Percentiles rank a stretch among this genome's conserved stretches.
Conservation (phyloP, 2,329 filamentous ascomycete genomes). For the Fusarium sublunatum region DNA sequence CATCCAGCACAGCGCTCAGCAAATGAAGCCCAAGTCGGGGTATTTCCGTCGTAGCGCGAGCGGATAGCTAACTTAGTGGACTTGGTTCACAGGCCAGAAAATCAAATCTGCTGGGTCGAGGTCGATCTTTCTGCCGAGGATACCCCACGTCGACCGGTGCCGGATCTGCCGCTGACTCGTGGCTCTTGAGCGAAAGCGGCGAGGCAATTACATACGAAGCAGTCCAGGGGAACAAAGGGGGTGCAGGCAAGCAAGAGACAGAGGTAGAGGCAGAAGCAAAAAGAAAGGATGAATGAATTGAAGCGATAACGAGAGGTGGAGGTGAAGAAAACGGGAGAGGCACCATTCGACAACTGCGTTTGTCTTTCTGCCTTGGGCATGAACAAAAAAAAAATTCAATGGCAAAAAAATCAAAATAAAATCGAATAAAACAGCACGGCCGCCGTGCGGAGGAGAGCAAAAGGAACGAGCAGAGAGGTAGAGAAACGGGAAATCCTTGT, state of each 20-base stretch:
- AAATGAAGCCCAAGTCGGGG: constrained; percentile 46
- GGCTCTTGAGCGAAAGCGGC: constrained; percentile 45
- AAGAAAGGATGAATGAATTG: not conserved
- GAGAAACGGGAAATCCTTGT: constrained; percentile 39
- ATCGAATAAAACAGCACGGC: constrained; percentile 27
- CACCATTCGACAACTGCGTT: constrained; percentile 35
- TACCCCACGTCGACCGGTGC: constrained; percentile 49
- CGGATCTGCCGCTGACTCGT: constrained; percentile 51
- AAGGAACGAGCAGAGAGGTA: constrained; percentile 16
- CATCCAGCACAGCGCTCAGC: constrained; percentile 7
- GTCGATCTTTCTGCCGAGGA: constrained; percentile 47
- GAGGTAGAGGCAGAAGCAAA: constrained; percentile 9
- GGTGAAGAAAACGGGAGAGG: constrained; percentile 35
- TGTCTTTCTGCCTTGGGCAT: constrained; percentile 31
- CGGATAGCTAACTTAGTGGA: constrained; percentile 40
- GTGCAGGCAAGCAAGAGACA: constrained; percentile 27
- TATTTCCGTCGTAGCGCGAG: constrained; percentile 50
- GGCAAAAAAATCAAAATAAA: not conserved
- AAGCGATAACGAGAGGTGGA: constrained; percentile 25
- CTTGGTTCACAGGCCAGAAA: constrained; percentile 43
- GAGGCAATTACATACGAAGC: constrained; percentile 40
- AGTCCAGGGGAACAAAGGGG: constrained; percentile 27
- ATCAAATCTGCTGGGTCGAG: constrained; percentile 37
- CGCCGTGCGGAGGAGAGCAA: constrained; percentile 35
- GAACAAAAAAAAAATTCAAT: constrained; percentile 21